Evolutionary conservation across 352 stramenopile species (phyloP), one percentile per base, ranked within the genome.

Genomic region (Aphanomyces stellatus): DNA sequence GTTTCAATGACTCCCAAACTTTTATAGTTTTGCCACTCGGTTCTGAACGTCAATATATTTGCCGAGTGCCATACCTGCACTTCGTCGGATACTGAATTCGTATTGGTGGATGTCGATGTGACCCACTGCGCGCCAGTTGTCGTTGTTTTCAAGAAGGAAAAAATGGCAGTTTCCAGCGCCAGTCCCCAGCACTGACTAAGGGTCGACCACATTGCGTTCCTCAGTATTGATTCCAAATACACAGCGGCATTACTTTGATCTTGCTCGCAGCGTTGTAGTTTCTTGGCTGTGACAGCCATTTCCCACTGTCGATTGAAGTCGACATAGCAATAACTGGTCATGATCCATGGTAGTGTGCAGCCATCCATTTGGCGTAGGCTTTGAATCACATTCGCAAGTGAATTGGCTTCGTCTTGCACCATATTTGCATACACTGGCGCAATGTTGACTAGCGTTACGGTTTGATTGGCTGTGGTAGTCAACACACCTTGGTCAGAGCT

Each of bases 1-100:
- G 57, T 43, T 17, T 65, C 57, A 28, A n/a, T 22, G 31, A 65
- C 22, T 0, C 57, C 57, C 11, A 65, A 19, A 30, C 11, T 31
- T 22, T 69, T 62, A 17, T 42, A 62, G 31, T 69, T 69, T 49
- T 62, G 43, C 62, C 62, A 69, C 31, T 61, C 22, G 2, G 33
- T 19, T 4, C 2, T 24, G 25, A 25, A 69, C 28, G 13, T 25
- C 5, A 34, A 51, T 13, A 69, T 53, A 4, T 31, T 31, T 5
- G 28, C 3, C 5, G 8, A 5, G 17, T 42, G 24, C 62, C 62
- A 69, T 31, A 41, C 48, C 4, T 31, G 22, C 6, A 64, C 30
- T 24, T 69, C 62, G 25, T 69, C 62, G 34, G 22, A 4, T 17
- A 62, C 17, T 11, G 62, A 62, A 2, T 8, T 24, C 25, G 62